Evolutionary conservation across 192 early-diverging fungal species (phyloP).

Genomic region (Haplosporangium gracile): DNA sequence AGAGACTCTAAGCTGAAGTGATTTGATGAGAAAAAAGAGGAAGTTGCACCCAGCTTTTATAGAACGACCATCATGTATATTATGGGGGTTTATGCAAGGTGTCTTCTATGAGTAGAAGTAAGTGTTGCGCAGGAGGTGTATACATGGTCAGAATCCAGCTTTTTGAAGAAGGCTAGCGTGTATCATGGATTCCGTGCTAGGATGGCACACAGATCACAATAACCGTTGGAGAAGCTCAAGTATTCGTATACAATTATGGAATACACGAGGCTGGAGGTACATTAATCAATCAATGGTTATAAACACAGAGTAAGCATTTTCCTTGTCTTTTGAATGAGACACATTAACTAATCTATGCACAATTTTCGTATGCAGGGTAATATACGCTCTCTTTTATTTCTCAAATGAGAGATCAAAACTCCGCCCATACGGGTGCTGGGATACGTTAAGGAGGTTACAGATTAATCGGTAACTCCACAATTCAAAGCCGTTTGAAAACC

Average conservation of each 20-base stretch:
- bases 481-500: constrained; percentile 6
- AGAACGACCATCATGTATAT: constrained; percentile 16
- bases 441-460: constrained; percentile 7
- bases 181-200: constrained; percentile 15
- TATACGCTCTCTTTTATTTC: constrained; percentile 11
- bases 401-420: constrained; percentile 17
- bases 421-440: constrained; percentile 12
- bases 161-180: constrained; percentile 17
- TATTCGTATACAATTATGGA: constrained; percentile 15
- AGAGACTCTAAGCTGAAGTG: constrained; percentile 26
- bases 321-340: too few relatives aligned
- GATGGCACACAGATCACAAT: constrained; percentile 24
- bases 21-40: constrained; percentile 22
- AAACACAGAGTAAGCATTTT: too few relatives aligned
- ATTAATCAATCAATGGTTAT: constrained; percentile 6
- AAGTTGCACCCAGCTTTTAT: constrained; percentile 29
- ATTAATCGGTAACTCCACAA: constrained; percentile 9
- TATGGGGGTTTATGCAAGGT: constrained; percentile 10
- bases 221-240: constrained; percentile 19
- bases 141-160: constrained; percentile 19
- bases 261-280: constrained; percentile 23
- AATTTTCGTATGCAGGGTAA: constrained; percentile 27
- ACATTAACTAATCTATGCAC: constrained; percentile 28
- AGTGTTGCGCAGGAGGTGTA: constrained; percentile 18
- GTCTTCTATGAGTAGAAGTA: constrained; percentile 21